Base-by-base conservation (phyloP, 305 asterid genomes). In the Solanum hybrid region DNA sequence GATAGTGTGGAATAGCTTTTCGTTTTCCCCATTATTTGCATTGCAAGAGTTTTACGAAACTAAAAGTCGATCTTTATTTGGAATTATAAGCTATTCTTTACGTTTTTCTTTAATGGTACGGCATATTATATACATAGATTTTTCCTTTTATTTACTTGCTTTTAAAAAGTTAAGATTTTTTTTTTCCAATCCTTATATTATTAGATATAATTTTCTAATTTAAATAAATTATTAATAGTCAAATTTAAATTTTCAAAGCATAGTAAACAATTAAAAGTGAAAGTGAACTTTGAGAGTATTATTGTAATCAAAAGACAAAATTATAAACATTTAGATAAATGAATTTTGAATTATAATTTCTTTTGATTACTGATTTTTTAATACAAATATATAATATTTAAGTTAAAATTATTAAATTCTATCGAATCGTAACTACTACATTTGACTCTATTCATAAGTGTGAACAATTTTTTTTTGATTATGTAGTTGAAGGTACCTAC, bases 361-460 rank as follows among this genome's bases (percentile, higher is more conserved):
- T 2, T 57, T 57, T 57, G 24, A 57, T 57, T 57, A 57, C n/a
- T 57, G 69, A 46, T 18, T 6, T 18, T 57, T 57, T 57, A 57
- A 57, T 0, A 57, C 4, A 2, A 57, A 57, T 57, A 6, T 57
- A 57, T 57, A 20, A 57, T 57, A 1, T 57, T 57, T 7, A 20
- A 57, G 24, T 57, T 57, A 57, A 57, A 57, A 57, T 57, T 57
- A 20, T 57, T 57, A 57, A 57, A 20, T 61, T 57, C 0, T 3
- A 20, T 57, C 69, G 0, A 57, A 57, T 18, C 0, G 4, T 57
- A 20, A 3, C 4, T 57, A 57, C 1, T 57, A 57, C 0, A 20
- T 46, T 46, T 46, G 11, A 57, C 11, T 18, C 2, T 0, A 57
- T 0, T 1, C 4, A 0, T 57, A 57, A 57, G 1, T 57, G 4